A percentile compares a stretch with the other conserved stretches of the same genome.
Evolutionary conservation across 371 early-diverging fungal species (phyloP).

Genomic region (Blastocladiella emersonii): DNA sequence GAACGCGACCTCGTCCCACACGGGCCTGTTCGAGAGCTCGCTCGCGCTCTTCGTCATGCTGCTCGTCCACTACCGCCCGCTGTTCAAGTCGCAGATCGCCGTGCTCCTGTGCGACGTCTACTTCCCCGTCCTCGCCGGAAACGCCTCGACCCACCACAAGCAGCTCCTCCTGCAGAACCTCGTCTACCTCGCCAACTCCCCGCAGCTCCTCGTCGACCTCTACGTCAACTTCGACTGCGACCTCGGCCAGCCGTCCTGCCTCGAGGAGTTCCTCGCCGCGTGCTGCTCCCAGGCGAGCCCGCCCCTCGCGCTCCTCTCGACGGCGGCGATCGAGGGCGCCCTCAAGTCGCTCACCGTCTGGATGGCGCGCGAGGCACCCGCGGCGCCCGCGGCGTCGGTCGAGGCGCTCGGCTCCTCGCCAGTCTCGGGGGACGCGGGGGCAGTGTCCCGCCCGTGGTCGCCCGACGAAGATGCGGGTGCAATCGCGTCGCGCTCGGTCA

Average conservation of each 20-base stretch:
- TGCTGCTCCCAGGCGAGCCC: neutral
- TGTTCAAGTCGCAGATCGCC: slow-evolving; percentile 62
- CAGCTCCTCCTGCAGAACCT: slow-evolving; percentile 27
- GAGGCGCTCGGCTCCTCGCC: too few relatives aligned
- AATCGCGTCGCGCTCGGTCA: too few relatives aligned
- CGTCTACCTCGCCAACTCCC: slow-evolving; percentile 27
- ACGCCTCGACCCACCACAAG: slow-evolving; percentile 31
- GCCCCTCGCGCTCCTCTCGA: too few relatives aligned
- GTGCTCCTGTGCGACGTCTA: slow-evolving; percentile 65
- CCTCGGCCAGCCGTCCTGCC: slow-evolving; percentile 7
- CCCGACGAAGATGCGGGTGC: too few relatives aligned
- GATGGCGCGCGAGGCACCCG: slow-evolving; percentile 8
- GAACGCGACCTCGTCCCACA: slow-evolving; percentile 60
- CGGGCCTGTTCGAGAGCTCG: slow-evolving; percentile 67
- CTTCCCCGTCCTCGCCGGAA: slow-evolving; percentile 38
- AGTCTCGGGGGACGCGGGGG: too few relatives aligned
- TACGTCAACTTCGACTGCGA: slow-evolving; percentile 48
- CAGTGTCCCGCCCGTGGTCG: too few relatives aligned
- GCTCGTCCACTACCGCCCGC: slow-evolving; percentile 46
- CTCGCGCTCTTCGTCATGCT: slow-evolving; percentile 67
- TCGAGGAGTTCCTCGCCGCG: neutral
- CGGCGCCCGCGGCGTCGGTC: slow-evolving; percentile 6
- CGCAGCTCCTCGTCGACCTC: slow-evolving; percentile 32
- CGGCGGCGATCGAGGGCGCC: neutral
- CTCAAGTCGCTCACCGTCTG: neutral